A percentile compares a stretch with the other conserved stretches of the same genome.
phyloP scores from a whole-genome alignment of 2,329 filamentous ascomycete genomes.

The Karstenula rhodostoma region DNA sequence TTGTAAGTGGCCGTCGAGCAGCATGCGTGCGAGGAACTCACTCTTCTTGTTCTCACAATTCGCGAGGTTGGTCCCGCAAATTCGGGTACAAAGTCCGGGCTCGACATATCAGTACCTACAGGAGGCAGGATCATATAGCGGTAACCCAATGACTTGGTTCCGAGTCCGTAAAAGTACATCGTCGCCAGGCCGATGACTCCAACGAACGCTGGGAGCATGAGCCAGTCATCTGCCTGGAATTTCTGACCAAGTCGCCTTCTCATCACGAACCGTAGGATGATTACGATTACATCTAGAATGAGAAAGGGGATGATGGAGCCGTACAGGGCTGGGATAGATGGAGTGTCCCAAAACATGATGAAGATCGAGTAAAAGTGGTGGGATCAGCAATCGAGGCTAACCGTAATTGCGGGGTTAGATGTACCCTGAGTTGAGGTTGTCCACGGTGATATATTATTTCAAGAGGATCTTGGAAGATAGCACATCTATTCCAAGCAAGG shows the following conservation, averaged over 20 bases:
- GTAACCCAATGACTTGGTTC: constrained; percentile 11
- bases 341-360: constrained; percentile 11
- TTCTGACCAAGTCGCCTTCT: constrained; percentile 9
- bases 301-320: constrained; percentile 11
- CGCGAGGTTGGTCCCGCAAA: constrained; percentile 2
- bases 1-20: not conserved
- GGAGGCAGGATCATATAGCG: constrained; percentile 7
- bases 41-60: not conserved
- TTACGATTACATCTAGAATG: constrained; percentile 5
- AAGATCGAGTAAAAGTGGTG: not conserved
- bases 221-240: constrained; percentile 13
- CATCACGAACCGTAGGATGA: constrained; percentile 5
- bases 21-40: not conserved
- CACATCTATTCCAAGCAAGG: too few relatives aligned
- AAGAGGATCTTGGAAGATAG: too few relatives aligned
- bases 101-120: constrained; percentile 1
- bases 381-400: not conserved
- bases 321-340: not conserved
- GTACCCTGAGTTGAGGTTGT: too few relatives aligned
- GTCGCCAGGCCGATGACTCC: constrained; percentile 3
- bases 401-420: not conserved
- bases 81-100: constrained; percentile 1
- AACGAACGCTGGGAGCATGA: constrained; percentile 14
- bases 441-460: too few relatives aligned
- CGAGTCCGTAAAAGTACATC: constrained; percentile 15